phyloP scores from a whole-genome alignment of 495 filamentous ascomycete genomes.

The Penicillium bovifimosum region DNA sequence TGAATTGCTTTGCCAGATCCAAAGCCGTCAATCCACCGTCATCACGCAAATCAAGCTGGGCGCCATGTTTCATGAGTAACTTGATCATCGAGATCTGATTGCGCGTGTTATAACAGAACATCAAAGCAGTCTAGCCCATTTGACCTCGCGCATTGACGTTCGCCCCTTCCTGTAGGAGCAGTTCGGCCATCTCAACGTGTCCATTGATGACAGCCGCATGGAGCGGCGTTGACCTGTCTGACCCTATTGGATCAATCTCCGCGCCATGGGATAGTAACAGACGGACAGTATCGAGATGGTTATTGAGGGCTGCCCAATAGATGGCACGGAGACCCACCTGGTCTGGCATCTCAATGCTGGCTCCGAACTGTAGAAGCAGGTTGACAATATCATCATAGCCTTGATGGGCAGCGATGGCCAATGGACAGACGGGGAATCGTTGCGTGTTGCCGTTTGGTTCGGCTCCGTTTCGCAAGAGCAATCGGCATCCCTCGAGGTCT shows the following conservation, averaged over 20 bases:
- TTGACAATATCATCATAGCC: conserved; percentile 8
- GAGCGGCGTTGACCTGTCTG: conserved; percentile 34
- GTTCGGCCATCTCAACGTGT: conserved; percentile 8
- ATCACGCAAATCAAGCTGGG: conserved; percentile 6
- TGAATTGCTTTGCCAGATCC: not conserved
- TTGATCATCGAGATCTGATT: not conserved
- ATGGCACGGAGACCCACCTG: conserved; percentile 3
- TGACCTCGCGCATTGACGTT: conserved; percentile 16
- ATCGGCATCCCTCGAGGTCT: not conserved
- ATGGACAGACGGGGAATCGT: not conserved
- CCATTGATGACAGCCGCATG: conserved; percentile 37
- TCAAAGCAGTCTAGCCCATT: conserved; percentile 21
- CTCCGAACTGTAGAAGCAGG: conserved; percentile 16
- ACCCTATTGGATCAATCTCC: conserved; percentile 3
- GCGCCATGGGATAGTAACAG: conserved; percentile 15
- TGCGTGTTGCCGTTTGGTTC: conserved; percentile 8
- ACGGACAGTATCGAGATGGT: conserved; percentile 5
- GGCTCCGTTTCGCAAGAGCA: conserved; percentile 12
- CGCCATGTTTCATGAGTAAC: conserved; percentile 6
- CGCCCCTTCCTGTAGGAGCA: conserved; percentile 23
- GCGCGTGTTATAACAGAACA: conserved; percentile 5
- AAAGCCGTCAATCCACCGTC: not conserved
- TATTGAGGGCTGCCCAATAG: conserved; percentile 5
- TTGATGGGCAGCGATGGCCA: conserved; percentile 11
- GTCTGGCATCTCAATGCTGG: conserved; percentile 10